Conservation (phyloP, 306 rosid genomes). For the Fragaria iinumae region DNA sequence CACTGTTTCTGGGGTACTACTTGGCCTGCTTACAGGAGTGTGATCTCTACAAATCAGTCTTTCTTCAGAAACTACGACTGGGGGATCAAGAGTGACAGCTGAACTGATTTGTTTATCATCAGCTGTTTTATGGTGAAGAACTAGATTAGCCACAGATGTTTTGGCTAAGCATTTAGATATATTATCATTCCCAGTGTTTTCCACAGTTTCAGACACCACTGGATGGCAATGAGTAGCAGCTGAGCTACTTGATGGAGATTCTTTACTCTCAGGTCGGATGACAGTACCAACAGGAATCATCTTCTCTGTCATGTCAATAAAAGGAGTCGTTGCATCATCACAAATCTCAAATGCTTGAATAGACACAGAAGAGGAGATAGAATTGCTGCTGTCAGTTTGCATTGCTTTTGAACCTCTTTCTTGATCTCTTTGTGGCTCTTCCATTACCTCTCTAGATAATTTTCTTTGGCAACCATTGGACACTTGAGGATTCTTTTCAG, state of each 20-base stretch:
- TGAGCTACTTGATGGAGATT: constrained; percentile 38
- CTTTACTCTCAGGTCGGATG: constrained; percentile 34
- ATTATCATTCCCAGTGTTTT: constrained; percentile 33
- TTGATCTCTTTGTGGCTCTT: constrained; percentile 46
- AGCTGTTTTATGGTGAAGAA: constrained; percentile 40
- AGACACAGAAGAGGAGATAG: constrained; percentile 77
- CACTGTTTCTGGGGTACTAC: constrained; percentile 29
- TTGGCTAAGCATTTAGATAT: constrained; percentile 30
- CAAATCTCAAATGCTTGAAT: constrained; percentile 74
- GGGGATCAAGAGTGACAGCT: constrained; percentile 33
- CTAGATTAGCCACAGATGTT: constrained; percentile 34
- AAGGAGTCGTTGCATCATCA: constrained; percentile 66
- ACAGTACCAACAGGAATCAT: constrained; percentile 34
- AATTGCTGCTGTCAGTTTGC: constrained; percentile 72
- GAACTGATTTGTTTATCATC: constrained; percentile 26
- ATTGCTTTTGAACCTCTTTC: constrained; percentile 62
- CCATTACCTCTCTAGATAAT: constrained; percentile 38
- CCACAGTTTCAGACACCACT: constrained; percentile 37
- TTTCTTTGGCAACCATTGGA: constrained; percentile 41
- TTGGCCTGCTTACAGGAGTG: constrained; percentile 34
- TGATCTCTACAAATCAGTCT: constrained; percentile 39
- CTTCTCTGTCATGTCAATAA: constrained; percentile 55
- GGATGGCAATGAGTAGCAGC: constrained; percentile 38
- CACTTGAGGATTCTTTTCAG: constrained; percentile 47
- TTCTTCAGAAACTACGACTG: constrained; percentile 39